Evolutionary conservation across 257 asterid genomes (phyloP), one percentile per base, ranked within the genome.

Genomic region (Dorcoceras hygrometricum): DNA sequence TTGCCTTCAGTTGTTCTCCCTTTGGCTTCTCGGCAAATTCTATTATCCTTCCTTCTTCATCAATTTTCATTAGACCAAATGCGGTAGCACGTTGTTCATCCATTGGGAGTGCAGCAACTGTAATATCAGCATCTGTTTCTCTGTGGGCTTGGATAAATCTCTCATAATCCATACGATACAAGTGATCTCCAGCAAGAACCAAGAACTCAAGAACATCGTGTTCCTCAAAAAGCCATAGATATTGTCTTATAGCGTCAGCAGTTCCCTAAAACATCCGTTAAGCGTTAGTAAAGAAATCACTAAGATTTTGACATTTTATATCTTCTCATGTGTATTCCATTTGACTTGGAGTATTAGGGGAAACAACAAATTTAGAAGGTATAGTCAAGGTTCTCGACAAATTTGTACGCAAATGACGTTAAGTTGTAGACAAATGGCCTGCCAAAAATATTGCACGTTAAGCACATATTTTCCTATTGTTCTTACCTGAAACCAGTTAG

Each of bases 91-190:
- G 87, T 55, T 82, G 67, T 73, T 82, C 91, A 69, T 82, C 91
- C 91, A 85, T 82, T 28, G 91, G 91, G 54, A 85, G 73, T 23
- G 91, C 91, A 0, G 91, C 91, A 48, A 82, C 91, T 62, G 91
- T 85, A 57, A 85, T 85, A 70, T 85, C 91, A 64, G 91, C 91
- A 58, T 82, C 86, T 4, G 86, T 78, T 82, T 82, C 88, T 77
- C 88, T 71, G 65, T 82, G 89, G 20, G 89, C 87, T 80, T 76
- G 86, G 69, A 85, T 68, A 60, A 82, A 85, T 76, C 77, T 85
- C 76, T 82, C 89, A 27, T 82, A 85, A 76, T 85, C 88, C 88
- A 82, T 85, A 19, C 90, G 74, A 39, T 84, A 85, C 62, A 85
- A 69, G 69, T 82, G 88, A 71, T 82, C 88, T 46, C 91, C 91